Conservation (phyloP, 2,329 filamentous ascomycete species). For the Hymenoscyphus fraxineus region DNA sequence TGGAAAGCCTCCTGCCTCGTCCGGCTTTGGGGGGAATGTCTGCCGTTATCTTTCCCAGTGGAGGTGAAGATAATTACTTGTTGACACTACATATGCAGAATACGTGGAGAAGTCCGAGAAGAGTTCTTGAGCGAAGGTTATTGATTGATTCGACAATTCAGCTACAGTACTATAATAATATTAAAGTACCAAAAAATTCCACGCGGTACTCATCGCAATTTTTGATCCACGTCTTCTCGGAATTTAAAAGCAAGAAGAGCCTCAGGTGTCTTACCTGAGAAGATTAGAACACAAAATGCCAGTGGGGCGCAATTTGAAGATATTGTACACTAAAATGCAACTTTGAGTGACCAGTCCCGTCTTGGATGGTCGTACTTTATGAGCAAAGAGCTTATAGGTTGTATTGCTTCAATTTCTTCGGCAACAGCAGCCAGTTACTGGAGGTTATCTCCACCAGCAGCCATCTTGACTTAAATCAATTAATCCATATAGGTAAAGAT, state of each 20-base stretch:
- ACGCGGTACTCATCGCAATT: neutral
- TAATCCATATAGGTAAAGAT: neutral
- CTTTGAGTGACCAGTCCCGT: neutral
- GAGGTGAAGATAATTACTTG: neutral
- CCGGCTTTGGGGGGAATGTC: neutral
- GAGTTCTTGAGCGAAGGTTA: neutral
- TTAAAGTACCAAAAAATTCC: neutral
- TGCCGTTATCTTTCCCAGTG: neutral
- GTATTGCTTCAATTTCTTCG: neutral
- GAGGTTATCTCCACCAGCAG: neutral
- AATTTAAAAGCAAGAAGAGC: neutral
- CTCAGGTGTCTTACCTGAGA: conserved; percentile 1
- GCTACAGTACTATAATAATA: neutral
- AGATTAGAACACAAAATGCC: conserved; percentile 1
- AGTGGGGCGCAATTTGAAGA: neutral
- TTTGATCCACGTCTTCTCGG: neutral
- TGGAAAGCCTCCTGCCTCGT: neutral
- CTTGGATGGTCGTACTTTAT: neutral
- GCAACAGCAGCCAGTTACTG: conserved; percentile 4
- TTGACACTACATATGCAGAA: neutral
- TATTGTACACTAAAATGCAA: neutral
- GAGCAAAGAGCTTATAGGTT: neutral
- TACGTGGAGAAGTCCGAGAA: no score
- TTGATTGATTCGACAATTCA: neutral
- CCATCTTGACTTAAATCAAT: neutral